Base-by-base conservation (phyloP, 257 asterid genomes). In the Pogostemon cablin region DNA sequence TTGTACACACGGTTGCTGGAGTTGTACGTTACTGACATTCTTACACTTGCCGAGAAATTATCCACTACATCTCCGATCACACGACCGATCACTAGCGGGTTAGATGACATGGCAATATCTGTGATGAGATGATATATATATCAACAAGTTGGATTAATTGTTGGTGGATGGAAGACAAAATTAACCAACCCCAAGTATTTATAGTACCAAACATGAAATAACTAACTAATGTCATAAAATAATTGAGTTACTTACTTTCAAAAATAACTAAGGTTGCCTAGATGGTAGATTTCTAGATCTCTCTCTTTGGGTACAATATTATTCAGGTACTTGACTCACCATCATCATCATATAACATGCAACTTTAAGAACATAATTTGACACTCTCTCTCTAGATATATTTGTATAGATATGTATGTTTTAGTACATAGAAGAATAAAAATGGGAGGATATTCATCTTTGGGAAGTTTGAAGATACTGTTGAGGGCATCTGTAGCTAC, bases 31-130 rank as follows among this genome's bases (percentile, higher is more conserved):
- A 92, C 93, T 8, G 78, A 69, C 91, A 92, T 90, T 78, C 85
- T 88, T 3, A 85, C 78, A 7, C 77, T 70, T 0, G 85, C 68
- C 37, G 62, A 41, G 80, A 90, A 81, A 65, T 65, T 63, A 72
- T 92, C 97, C 38, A 92, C 86, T 2, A 92, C 96, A 49, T 92
- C 98, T 77, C 98, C 98, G 42, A 92, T 78, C 71, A 92, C 96
- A 66, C 88, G 72, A 6, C 98, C 86, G 8, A 83, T 79, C 17
- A 83, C 86, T 7, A 90, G 85, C 1, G 98, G 95, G 39, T 81
- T 38, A 3, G 89, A 54, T 7, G 87, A 49, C 73, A 80, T 59
- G 76, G 63, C 79, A 38, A 68, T 72, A 79, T 71, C 9, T 43
- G 0, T 39, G 7, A 53, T 2, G 55, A 12, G 39, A 2, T 67